Evolutionary conservation across 2,329 filamentous ascomycete genomes (phyloP).

Genomic region (Aureobasidium sp.): DNA sequence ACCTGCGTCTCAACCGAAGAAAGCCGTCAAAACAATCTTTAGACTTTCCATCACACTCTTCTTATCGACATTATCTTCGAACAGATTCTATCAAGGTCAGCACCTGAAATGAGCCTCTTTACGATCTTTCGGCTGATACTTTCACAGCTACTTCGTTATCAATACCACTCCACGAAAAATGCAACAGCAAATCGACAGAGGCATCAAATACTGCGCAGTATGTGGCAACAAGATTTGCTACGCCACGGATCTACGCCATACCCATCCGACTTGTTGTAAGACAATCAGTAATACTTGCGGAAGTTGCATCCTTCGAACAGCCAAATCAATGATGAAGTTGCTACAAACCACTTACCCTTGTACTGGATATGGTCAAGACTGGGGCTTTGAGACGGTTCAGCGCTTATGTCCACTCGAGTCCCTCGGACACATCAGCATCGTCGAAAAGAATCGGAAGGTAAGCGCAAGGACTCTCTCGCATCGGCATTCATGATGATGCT

Average conservation of each 20-base stretch:
- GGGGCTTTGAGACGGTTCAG: too few species aligned
- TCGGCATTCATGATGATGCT: not conserved
- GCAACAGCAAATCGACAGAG: not conserved
- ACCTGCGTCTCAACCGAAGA: not conserved
- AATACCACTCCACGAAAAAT: not conserved
- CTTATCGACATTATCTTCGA: not conserved
- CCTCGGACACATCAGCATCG: too few species aligned
- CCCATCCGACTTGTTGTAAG: not conserved
- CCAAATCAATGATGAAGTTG: too few species aligned
- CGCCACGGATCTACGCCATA: not conserved
- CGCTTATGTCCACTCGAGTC: too few species aligned
- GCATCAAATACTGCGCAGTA: not conserved
- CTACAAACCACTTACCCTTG: too few species aligned
- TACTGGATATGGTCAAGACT: too few species aligned
- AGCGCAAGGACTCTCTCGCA: not conserved
- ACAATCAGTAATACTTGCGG: too few species aligned
- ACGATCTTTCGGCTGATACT: not conserved
- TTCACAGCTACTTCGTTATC: not conserved
- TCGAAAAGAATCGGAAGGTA: not conserved
- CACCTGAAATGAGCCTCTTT: not conserved
- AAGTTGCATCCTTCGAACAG: too few species aligned
- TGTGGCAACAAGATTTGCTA: not conserved
- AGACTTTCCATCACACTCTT: not conserved
- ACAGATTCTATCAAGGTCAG: not conserved
- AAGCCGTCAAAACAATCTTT: not conserved